A percentile compares a stretch with the other conserved stretches of the same genome.
phyloP scores from a whole-genome alignment of 2,329 filamentous ascomycete species.

The Sarocladiaceae sp. region DNA sequence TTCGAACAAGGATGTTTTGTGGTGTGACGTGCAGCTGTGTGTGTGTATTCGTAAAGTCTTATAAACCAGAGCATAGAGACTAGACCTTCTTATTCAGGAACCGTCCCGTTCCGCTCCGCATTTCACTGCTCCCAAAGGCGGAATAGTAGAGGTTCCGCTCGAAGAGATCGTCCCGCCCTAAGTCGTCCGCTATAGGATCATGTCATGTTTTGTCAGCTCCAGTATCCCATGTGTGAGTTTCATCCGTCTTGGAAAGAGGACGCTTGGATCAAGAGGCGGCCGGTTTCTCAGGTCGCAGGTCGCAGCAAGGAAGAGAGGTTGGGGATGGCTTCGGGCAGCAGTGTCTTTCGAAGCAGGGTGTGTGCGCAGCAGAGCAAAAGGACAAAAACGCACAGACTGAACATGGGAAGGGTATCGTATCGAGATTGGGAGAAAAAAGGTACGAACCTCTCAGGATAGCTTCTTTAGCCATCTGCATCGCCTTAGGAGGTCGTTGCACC shows the following conservation, averaged over 20 bases:
- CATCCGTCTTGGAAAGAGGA: neutral
- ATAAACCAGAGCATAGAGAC: neutral
- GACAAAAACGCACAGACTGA: neutral
- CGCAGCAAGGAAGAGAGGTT: too few relatives aligned
- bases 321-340: too few relatives aligned
- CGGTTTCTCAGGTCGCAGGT: too few relatives aligned
- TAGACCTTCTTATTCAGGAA: slow-evolving; percentile 23
- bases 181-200: slow-evolving; percentile 18
- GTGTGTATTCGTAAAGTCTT: neutral
- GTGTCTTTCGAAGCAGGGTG: too few relatives aligned
- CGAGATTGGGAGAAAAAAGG: neutral
- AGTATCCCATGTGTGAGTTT: neutral
- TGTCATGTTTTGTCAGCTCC: slow-evolving; percentile 9
- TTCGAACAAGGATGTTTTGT: too few relatives aligned
- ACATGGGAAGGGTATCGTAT: neutral
- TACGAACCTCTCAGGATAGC: slow-evolving; percentile 23
- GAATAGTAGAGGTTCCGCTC: slow-evolving; percentile 31
- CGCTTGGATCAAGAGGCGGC: too few relatives aligned
- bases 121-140: slow-evolving; percentile 28
- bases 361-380: neutral
- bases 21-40: too few relatives aligned
- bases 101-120: slow-evolving; percentile 24
- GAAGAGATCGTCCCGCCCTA: slow-evolving; percentile 25
- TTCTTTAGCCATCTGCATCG: slow-evolving; percentile 24
- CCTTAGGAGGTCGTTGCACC: slow-evolving; percentile 20